Evolutionary conservation across 2,329 filamentous ascomycete species (phyloP).

Genomic region (Colletotrichum agaves): DNA sequence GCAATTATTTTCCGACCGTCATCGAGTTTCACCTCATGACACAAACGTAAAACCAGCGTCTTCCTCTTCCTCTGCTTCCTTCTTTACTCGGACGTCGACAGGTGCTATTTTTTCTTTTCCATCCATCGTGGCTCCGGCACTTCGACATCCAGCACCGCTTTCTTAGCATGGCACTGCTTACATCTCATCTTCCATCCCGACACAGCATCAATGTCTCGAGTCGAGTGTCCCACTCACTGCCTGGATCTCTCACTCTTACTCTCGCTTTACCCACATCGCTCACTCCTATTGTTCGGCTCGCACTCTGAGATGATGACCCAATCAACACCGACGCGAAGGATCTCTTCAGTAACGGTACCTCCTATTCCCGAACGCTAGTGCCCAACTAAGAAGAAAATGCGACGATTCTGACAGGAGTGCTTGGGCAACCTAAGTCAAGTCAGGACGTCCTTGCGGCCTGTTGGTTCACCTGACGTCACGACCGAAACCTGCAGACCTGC

Average conservation of each 20-base stretch:
- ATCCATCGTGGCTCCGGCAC: not conserved
- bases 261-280: not conserved
- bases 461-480: slow-evolving; percentile 22
- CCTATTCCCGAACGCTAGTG: not conserved
- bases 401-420: slow-evolving; percentile 1
- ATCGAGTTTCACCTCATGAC: slow-evolving; percentile 23
- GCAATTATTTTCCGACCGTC: slow-evolving; percentile 26
- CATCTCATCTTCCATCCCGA: not conserved
- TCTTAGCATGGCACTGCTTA: not conserved
- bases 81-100: not conserved
- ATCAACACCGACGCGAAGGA: slow-evolving; percentile 5
- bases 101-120: not conserved
- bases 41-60: slow-evolving; percentile 16
- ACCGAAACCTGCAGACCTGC: not conserved
- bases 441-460: not conserved
- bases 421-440: no score
- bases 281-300: slow-evolving; percentile 21
- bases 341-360: not conserved
- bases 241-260: not conserved
- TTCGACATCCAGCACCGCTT: not conserved
- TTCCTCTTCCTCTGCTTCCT: not conserved
- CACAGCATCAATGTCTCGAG: not conserved
- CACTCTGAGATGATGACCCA: slow-evolving; percentile 3
- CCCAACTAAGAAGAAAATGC: not conserved
- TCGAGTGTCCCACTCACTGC: not conserved